Conservation (phyloP, 2,329 filamentous ascomycete genomes). For the Orbilia blumenaviensis region DNA sequence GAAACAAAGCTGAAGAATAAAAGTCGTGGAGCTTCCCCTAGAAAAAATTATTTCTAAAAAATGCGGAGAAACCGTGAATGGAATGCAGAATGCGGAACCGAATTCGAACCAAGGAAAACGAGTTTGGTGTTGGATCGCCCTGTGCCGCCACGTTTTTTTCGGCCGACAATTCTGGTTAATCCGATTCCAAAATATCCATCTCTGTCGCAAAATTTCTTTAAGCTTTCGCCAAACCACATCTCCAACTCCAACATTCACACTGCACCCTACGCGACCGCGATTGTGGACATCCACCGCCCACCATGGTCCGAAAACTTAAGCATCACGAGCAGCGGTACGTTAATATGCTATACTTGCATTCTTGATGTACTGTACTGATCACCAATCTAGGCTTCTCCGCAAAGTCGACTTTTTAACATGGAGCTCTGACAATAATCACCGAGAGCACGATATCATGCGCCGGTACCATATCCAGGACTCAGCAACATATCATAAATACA, state of each 20-base stretch:
- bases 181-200: not conserved
- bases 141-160: constrained; percentile 33
- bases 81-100: not conserved
- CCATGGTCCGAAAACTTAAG: constrained; percentile 95
- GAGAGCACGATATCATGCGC: constrained; percentile 79
- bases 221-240: constrained; percentile 12
- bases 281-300: constrained; percentile 53
- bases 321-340: constrained; percentile 86
- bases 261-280: not conserved
- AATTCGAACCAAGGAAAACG: too few relatives aligned
- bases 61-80: constrained; percentile 14
- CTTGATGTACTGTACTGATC: constrained; percentile 20
- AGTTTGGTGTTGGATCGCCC: constrained; percentile 38
- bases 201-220: constrained; percentile 43
- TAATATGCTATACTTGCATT: not conserved
- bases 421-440: constrained; percentile 86
- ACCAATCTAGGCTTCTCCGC: constrained; percentile 70
- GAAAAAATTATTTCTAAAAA: not conserved
- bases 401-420: constrained; percentile 96
- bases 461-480: constrained; percentile 92
- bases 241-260: not conserved
- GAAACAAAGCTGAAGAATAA: not conserved
- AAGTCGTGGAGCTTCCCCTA: not conserved
- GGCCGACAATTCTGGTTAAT: constrained; percentile 29
- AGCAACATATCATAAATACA: constrained; percentile 79